Base-by-base conservation (phyloP, 2,329 filamentous ascomycete genomes). In the Fusarium sp. region DNA sequence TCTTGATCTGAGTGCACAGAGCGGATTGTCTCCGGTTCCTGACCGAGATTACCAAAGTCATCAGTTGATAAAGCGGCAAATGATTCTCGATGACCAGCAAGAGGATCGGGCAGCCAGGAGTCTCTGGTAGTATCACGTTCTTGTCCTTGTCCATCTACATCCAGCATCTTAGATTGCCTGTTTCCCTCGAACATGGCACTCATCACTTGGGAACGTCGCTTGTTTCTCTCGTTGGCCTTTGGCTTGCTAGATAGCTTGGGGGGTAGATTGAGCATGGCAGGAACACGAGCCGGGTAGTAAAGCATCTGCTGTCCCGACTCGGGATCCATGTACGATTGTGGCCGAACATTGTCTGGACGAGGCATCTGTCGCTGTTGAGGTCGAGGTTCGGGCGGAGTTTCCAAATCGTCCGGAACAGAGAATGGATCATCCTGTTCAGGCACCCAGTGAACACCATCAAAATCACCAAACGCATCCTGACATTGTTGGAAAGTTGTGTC, bases 231-330 rank as follows among this genome's bases (percentile, higher is more conserved):
- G 11, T 84, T 80, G 4, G 87, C 80, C 52, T 90, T 87, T 11
- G 91, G 88, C 51, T 89, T 85, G 72, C 90, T 92, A 2, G 94
- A 97, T 49, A 98, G 81, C 72, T 93, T 92, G 42, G 94, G 93
- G 1, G 96, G 96, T 14, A 99, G 82, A 72, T 97, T 98, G 58
- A 99, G 85, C 90, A 97, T 94, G 65, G 91, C 90, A 5, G 96
- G 96, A 4, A 99, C 96, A 2, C 93, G 94, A 5, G 96, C 96
- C 15, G 96, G 96, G 77, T 99, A 99, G 79, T 91, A 98, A 11
- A 97, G 88, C 92, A 98, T 97, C 71, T 90, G 84, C 69, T 95
- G 88, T 6, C 88, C 90, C 3, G 90, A 90, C 25, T 85, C 82
- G 3, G 88, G 87, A 73, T 90, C 84, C 73, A 87, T 79, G 76